Conservation (phyloP, 768 basidiomycete genomes). For the Leccinellum rugosiceps region DNA sequence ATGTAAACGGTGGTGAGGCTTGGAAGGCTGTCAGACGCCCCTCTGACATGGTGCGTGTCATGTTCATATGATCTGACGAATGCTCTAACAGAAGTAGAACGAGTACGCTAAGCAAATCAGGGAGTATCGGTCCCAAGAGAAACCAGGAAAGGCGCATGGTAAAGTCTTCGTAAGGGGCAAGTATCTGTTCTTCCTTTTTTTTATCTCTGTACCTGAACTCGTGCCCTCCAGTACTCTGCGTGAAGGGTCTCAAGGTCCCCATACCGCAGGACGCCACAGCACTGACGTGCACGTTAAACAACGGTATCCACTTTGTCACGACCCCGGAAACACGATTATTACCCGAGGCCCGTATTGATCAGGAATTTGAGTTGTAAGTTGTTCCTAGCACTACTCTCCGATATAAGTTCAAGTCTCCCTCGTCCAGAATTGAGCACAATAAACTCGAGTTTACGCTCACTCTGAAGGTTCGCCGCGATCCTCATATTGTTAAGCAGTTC, state of each 20-base stretch:
- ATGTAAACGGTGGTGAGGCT: conserved; percentile 74
- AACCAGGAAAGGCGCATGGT: conserved; percentile 76
- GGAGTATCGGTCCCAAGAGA: conserved; percentile 74
- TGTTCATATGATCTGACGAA: background rate
- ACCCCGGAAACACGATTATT: conserved; percentile 73
- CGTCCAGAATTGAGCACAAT: conserved; percentile 78
- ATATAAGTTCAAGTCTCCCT: background rate
- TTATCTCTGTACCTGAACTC: background rate
- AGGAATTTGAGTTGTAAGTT: conserved; percentile 88
- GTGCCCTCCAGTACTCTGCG: conserved; percentile 58
- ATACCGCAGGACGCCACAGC: conserved; percentile 72
- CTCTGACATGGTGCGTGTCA: conserved; percentile 81
- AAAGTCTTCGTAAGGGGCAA: conserved; percentile 93
- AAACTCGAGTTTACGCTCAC: conserved; percentile 94
- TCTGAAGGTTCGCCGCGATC: conserved; percentile 81
- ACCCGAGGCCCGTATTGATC: conserved; percentile 64
- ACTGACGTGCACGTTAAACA: conserved; percentile 87
- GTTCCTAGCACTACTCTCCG: background rate
- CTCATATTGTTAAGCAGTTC: conserved; percentile 78
- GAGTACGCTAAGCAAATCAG: conserved; percentile 90
- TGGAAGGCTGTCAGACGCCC: conserved; percentile 88
- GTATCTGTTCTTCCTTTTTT: conserved; percentile 12
- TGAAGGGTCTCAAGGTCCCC: conserved; percentile 73
- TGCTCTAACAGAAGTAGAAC: conserved; percentile 51
- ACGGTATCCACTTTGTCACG: conserved; percentile 94